These are phyloP conservation scores for Amylostereum chailletii DNA, from an alignment of 1,284 basidiomycete genomes.

Conservation along the genomic window DNA sequence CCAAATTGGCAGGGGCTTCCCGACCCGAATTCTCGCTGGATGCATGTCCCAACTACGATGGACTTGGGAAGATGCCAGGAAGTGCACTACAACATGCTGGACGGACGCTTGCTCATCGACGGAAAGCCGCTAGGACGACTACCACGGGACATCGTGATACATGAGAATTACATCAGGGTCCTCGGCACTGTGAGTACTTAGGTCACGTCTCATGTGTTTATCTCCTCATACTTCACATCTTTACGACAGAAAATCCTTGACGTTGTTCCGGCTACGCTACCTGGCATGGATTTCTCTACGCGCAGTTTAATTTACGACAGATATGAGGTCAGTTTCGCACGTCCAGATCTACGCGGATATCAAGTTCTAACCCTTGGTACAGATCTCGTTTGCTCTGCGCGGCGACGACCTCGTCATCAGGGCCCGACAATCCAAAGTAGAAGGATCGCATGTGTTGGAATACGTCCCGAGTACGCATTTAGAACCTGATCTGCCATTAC, in stretches of 20 bases:
- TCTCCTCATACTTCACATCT: no score
- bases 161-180: slow-evolving; percentile 25
- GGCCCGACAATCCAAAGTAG: neutral
- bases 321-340: no score
- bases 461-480: slow-evolving; percentile 24
- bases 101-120: slow-evolving; percentile 32
- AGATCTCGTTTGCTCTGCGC: slow-evolving; percentile 5
- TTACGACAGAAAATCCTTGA: slow-evolving; percentile 9
- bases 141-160: slow-evolving; percentile 21
- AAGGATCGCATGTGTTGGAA: neutral
- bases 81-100: slow-evolving; percentile 27
- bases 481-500: slow-evolving; percentile 25
- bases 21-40: no score
- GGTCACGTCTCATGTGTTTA: slow-evolving; percentile 5
- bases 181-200: slow-evolving; percentile 24
- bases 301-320: neutral
- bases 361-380: neutral
- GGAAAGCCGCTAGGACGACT: slow-evolving; percentile 31
- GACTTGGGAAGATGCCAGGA: slow-evolving; percentile 6
- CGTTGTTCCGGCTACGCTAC: slow-evolving; percentile 7
- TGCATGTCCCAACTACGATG: no score
- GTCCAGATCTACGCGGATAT: neutral
- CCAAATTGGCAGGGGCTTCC: no score
- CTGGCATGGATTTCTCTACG: slow-evolving; percentile 10
- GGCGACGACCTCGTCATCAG: slow-evolving; percentile 1